A percentile compares a stretch with the other conserved stretches of the same genome.
Evolutionary conservation across 306 rosid genomes (phyloP).

Genomic region (Inga oerstediana): DNA sequence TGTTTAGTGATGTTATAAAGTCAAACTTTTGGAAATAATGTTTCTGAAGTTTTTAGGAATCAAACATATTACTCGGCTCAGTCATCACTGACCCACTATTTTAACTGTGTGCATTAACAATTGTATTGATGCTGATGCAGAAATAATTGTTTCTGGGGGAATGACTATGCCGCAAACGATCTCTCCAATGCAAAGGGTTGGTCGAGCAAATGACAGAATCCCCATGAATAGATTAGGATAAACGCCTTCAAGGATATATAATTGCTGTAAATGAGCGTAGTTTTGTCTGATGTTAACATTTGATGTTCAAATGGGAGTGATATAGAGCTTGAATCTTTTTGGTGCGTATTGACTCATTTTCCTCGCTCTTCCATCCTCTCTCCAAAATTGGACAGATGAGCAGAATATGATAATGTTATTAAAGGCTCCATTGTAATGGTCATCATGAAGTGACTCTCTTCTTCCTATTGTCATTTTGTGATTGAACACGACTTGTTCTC

Average conservation of each 20-base stretch:
- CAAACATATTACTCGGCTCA: background rate
- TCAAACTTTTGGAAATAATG: background rate
- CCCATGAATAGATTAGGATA: constrained; percentile 17
- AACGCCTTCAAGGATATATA: background rate
- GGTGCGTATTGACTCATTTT: background rate
- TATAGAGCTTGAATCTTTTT: background rate
- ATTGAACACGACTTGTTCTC: background rate
- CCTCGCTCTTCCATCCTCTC: background rate
- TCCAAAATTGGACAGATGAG: background rate
- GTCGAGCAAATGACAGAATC: constrained; percentile 23
- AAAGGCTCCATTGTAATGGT: background rate
- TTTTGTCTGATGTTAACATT: constrained; percentile 1
- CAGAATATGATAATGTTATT: background rate
- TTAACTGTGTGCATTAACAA: background rate
- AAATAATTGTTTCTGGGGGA: constrained; percentile 90
- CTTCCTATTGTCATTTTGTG: background rate
- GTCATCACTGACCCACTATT: background rate
- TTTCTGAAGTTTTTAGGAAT: background rate
- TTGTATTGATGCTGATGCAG: constrained; percentile 47
- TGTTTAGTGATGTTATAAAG: background rate
- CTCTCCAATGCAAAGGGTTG: constrained; percentile 48
- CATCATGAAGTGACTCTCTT: background rate
- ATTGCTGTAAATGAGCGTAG: background rate
- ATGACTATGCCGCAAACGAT: constrained; percentile 89
- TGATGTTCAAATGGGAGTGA: background rate